Percentiles rank a stretch among this genome's conserved stretches.
phyloP scores from a whole-genome alignment of 176 grass and related monocot species.

The Oryza meridionalis region DNA sequence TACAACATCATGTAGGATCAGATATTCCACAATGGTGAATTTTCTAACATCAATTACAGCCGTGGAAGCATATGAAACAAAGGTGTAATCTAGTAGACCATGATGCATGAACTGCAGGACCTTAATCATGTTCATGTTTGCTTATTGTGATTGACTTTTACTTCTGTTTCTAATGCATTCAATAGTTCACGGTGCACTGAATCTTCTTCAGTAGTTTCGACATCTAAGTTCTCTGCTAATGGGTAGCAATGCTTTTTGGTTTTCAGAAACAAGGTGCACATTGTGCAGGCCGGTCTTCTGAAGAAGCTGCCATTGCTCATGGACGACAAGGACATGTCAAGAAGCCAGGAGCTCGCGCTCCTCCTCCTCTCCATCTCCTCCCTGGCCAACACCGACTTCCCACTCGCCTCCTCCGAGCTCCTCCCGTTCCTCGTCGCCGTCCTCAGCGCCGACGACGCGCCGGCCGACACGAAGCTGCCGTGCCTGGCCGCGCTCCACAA shows the following conservation, averaged over 20 bases:
- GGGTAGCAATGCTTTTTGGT: not conserved
- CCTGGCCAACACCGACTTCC: constrained; percentile 74
- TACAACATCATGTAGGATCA: not conserved
- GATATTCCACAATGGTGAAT: not conserved
- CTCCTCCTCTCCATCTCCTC: constrained; percentile 81
- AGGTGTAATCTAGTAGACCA: too few species aligned
- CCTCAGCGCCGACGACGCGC: constrained; percentile 34
- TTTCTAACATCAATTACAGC: not conserved
- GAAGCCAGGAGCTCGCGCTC: constrained; percentile 45
- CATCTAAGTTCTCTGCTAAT: not conserved
- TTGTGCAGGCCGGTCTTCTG: constrained; percentile 68
- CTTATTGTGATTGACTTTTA: too few species aligned
- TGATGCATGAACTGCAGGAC: too few species aligned
- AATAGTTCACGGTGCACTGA: too few species aligned
- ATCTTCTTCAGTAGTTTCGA: too few species aligned
- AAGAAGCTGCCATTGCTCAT: constrained; percentile 56
- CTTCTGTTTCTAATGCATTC: too few species aligned
- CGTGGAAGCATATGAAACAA: not conserved
- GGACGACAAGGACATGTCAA: constrained; percentile 38
- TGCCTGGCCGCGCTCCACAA: constrained; percentile 69
- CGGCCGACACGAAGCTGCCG: constrained; percentile 39
- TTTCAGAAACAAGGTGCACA: constrained; percentile 89
- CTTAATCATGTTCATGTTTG: too few species aligned
- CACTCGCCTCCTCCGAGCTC: constrained; percentile 50
- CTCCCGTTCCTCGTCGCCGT: constrained; percentile 60